Base-by-base conservation (phyloP, 371 early-diverging fungal species). In the Mortierella sp. region DNA sequence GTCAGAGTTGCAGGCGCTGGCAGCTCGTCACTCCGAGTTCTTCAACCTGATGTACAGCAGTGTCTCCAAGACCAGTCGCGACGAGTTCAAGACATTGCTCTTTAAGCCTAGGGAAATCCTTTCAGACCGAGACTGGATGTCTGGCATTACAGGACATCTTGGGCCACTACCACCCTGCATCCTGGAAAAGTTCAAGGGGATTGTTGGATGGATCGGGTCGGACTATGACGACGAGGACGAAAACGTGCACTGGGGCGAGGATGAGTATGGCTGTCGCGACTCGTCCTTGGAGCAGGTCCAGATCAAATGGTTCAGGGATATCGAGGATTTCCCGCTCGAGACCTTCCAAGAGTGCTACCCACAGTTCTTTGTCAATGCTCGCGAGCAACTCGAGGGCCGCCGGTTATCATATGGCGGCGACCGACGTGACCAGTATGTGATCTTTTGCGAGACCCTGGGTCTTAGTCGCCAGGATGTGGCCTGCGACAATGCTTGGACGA, bases 361-460 rank as follows among this genome's bases (percentile, higher is more conserved):
- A n/a, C 87, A 87, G 50, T 85, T 87, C 66, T 83, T 82, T 54
- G 71, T 83, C 58, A 87, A 87, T 61, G 68, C 61, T 0, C 64
- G 61, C 21, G 69, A 74, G 34, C 29, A 47, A 5, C 76, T 74
- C 10, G 56, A 64, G 19, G 76, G 76, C 22, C 60, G 59, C 12
- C 63, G 58, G 7, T 46, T 74, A 65, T 52, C 69, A 1, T 21
- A 54, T 31, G 76, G 76, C 21, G 76, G 69, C 1, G 76, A 74
- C 27, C 61, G 50, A 5, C 60, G 69, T 17, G 76, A 74, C 28
- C 61, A 52, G 0, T 74, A 68, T 46, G 44, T 54, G 34, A 60
- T 68, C 48, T 68, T 74, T 64, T 61, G 69, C 24, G 76, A 74
- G 51, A 74, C 65, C 1, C 43, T 74, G 37, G 27, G 9, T 28